A percentile compares a stretch with the other conserved stretches of the same genome.
Evolutionary conservation across 225 moss, liverwort and hornwort genomes (phyloP).

Genomic region (Asterella californica): DNA sequence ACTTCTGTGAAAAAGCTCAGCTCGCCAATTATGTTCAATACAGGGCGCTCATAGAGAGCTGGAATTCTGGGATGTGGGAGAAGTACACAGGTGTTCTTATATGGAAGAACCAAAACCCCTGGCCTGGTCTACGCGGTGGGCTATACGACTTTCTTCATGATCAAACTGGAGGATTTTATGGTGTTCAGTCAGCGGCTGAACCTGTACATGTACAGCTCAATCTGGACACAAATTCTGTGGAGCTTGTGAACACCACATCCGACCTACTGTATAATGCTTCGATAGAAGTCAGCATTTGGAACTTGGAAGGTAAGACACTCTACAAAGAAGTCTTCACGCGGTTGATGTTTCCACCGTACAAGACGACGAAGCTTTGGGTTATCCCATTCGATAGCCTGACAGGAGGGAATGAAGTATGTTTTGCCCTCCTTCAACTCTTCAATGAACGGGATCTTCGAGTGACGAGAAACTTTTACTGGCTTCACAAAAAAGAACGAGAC

Average conservation of each 20-base stretch:
- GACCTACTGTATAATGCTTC: slow-evolving; percentile 36
- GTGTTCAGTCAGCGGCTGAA: slow-evolving; percentile 75
- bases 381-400: slow-evolving; percentile 48
- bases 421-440: slow-evolving; percentile 62
- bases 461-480: slow-evolving; percentile 94
- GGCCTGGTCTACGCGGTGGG: slow-evolving; percentile 92
- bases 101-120: slow-evolving; percentile 95
- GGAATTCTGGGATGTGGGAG: slow-evolving; percentile 96
- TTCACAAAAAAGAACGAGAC: slow-evolving; percentile 53
- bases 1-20: slow-evolving; percentile 87
- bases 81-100: slow-evolving; percentile 81
- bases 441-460: slow-evolving; percentile 39
- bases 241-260: slow-evolving; percentile 76
- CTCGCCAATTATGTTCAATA: slow-evolving; percentile 85
- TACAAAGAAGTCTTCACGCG: slow-evolving; percentile 31
- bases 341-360: slow-evolving; percentile 40
- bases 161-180: slow-evolving; percentile 95
- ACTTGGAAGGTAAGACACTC: slow-evolving; percentile 49
- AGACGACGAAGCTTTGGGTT: slow-evolving; percentile 47
- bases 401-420: slow-evolving; percentile 48
- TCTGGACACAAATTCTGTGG: slow-evolving; percentile 58
- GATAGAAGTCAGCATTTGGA: slow-evolving; percentile 59
- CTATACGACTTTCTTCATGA: slow-evolving; percentile 90
- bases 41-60: slow-evolving; percentile 85
- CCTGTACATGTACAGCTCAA: slow-evolving; percentile 85